These are phyloP conservation scores for Fusarium transvaalense DNA, from an alignment of 2,329 filamentous ascomycete species.

Conservation along the genomic window DNA sequence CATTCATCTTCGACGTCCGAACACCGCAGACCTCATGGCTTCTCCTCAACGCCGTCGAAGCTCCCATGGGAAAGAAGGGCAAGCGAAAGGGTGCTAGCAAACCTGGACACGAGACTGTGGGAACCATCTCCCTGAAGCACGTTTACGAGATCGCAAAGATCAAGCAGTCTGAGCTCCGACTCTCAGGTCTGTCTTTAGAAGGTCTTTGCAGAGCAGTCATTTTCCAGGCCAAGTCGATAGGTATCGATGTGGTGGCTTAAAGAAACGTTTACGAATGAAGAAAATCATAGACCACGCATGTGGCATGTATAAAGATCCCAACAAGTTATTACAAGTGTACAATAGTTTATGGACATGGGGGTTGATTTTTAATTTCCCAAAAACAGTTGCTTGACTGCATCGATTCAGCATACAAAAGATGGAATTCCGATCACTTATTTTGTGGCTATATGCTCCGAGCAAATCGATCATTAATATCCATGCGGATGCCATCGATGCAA, in stretches of 20 bases:
- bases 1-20: conserved; percentile 92
- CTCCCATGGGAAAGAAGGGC: conserved; percentile 76
- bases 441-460: too few species aligned
- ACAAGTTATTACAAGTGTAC: conserved; percentile 42
- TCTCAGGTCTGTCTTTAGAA: conserved; percentile 78
- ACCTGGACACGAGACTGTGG: conserved; percentile 82
- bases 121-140: conserved; percentile 91
- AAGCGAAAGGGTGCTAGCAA: conserved; percentile 82
- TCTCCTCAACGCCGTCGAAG: conserved; percentile 84
- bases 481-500: too few species aligned
- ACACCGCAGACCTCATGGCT: conserved; percentile 96
- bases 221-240: conserved; percentile 80
- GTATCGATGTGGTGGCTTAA: conserved; percentile 76
- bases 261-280: conserved; percentile 3
- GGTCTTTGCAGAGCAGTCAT: conserved; percentile 81
- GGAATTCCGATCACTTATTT: too few species aligned
- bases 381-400: neutral
- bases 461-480: too few species aligned
- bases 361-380: conserved; percentile 7
- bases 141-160: conserved; percentile 98
- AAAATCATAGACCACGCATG: conserved; percentile 16
- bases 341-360: conserved; percentile 42
- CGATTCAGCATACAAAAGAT: too few species aligned
- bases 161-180: conserved; percentile 82
- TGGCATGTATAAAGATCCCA: conserved; percentile 34